Evolutionary conservation across 441 rosid genomes (phyloP), one percentile per base, ranked within the genome.

Genomic region (Erysimum pusillum): DNA sequence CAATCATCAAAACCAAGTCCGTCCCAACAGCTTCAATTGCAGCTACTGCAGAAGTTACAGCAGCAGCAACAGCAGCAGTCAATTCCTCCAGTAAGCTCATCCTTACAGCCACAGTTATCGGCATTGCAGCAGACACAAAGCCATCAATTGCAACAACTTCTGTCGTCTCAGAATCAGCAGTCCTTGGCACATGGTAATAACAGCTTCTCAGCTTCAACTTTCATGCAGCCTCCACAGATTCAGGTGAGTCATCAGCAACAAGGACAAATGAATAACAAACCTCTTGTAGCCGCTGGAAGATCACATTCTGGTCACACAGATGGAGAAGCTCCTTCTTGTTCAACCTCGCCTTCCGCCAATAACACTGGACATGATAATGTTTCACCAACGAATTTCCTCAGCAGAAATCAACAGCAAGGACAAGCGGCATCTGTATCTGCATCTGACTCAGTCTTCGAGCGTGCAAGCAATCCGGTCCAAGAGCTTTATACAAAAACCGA

Each of bases 271-370:
- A 87, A 84, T 74, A 89, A 76, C 6, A 76, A 87, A 63, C 84
- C 84, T 39, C 83, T 83, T 56, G 68, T 71, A 31, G 65, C 88
- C 42, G 48, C 88, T 11, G 80, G 88, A 74, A 85, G 86, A 82
- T 85, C 84, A 69, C 90, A 81, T 65, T 94, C 96, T 61, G 84
- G 86, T 65, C 88, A 83, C 69, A 87, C 89, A 13, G 96, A 90
- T 69, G 92, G 93, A 77, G 98, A 92, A 76, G 88, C 92, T 74
- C 97, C 97, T 52, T 88, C 98, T 38, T 91, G 99, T 85, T 90
- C 96, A 17, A 92, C 99, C 72, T 92, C 97, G 1, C 96, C 97
- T 51, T 95, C 98, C 7, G 81, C 98, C 67, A 88, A 86, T 73
- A 92, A 74, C 62, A 59, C 28, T 0, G 56, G 68, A 39, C 77